Percentiles rank a stretch among this genome's conserved stretches.
These are phyloP conservation scores for Cucurbita maxima DNA, from an alignment of 306 rosid species.

Conservation along the genomic window DNA sequence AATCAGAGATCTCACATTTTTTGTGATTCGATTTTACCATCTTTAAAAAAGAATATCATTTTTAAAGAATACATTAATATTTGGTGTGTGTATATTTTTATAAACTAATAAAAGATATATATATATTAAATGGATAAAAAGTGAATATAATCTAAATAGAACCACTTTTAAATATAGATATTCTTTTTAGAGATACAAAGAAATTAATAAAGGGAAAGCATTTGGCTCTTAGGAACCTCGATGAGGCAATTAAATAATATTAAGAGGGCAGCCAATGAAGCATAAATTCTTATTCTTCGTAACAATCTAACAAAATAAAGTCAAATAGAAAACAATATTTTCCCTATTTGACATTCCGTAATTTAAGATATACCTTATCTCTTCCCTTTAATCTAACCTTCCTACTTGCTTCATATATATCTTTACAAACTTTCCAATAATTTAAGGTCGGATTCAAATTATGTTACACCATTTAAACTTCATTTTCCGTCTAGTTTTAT, in stretches of 20 bases:
- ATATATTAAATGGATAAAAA: not conserved
- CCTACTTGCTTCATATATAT: not conserved
- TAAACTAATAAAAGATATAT: not conserved
- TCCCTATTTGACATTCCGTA: constrained; percentile 1
- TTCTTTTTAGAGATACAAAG: too few species aligned
- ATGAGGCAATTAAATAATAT: not conserved
- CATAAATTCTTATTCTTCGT: not conserved
- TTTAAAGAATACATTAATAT: too few species aligned
- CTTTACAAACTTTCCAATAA: not conserved
- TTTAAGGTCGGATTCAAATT: not conserved
- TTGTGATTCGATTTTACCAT: too few species aligned
- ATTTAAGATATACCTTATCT: not conserved
- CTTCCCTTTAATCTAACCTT: not conserved
- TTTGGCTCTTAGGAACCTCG: not conserved
- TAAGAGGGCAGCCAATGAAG: not conserved
- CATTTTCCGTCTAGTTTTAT: too few species aligned
- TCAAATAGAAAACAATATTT: not conserved
- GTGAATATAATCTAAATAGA: not conserved
- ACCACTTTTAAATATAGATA: too few species aligned
- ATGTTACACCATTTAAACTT: not conserved
- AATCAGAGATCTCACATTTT: too few species aligned
- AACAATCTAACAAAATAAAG: not conserved
- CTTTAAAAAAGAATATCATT: too few species aligned
- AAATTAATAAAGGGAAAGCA: not conserved
- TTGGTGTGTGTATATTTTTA: too few species aligned